These are phyloP conservation scores for Imleria badia DNA, from an alignment of 768 basidiomycete genomes.

Conservation along the genomic window DNA sequence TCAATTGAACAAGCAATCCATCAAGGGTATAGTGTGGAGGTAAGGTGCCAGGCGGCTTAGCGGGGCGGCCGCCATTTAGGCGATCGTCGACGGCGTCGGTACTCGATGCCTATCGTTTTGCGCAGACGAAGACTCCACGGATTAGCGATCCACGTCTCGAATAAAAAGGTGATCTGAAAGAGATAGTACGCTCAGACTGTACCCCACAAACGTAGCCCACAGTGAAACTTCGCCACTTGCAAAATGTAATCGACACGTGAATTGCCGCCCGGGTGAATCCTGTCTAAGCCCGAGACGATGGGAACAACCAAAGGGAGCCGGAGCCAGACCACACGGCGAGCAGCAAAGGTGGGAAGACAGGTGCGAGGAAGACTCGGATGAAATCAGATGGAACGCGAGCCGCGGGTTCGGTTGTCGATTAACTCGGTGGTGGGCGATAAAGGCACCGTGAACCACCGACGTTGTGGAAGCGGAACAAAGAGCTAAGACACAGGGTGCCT, in stretches of 20 bases:
- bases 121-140: too few relatives aligned
- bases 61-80: not conserved
- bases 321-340: not conserved
- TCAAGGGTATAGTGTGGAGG: too few relatives aligned
- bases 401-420: not conserved
- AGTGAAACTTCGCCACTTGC: not conserved
- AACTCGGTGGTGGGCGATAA: not conserved
- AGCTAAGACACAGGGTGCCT: not conserved
- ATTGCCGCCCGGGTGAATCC: not conserved
- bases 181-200: too few relatives aligned
- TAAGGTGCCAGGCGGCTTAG: too few relatives aligned
- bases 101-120: not conserved
- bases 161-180: not conserved
- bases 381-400: not conserved
- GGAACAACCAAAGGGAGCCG: not conserved
- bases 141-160: too few relatives aligned
- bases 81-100: not conserved
- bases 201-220: not conserved
- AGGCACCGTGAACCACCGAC: not conserved
- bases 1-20: too few relatives aligned
- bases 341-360: too few relatives aligned
- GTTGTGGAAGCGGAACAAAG: not conserved
- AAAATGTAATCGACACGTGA: not conserved
- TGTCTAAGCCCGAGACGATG: too few relatives aligned
- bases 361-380: not conserved